A percentile compares a stretch with the other conserved stretches of the same genome.
These are phyloP conservation scores for Citrullus colocynthis DNA, from an alignment of 306 rosid species.

Conservation along the genomic window DNA sequence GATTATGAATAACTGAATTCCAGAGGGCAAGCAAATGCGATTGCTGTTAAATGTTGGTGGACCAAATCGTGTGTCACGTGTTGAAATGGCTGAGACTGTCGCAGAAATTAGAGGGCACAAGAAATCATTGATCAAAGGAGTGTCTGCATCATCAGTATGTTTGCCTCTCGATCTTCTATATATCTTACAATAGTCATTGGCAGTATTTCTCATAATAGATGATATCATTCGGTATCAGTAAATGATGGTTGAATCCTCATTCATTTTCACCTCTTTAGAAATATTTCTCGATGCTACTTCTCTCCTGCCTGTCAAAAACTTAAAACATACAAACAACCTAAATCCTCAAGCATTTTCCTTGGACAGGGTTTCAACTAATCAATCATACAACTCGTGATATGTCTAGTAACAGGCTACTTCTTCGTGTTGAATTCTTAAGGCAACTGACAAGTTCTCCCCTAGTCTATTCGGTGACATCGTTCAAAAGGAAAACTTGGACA, in stretches of 20 bases:
- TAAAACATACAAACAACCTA: no score
- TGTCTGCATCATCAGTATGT: constrained; percentile 63
- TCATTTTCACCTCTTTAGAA: background rate
- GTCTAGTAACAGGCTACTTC: background rate
- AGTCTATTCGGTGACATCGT: no score
- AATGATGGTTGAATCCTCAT: background rate
- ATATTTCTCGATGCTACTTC: background rate
- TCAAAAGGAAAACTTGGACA: no score
- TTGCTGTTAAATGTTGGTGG: constrained; percentile 77
- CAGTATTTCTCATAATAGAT: background rate
- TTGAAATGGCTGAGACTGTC: constrained; percentile 81
- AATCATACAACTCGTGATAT: background rate
- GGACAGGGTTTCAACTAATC: background rate
- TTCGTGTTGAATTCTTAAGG: no score
- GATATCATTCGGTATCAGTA: background rate
- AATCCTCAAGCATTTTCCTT: no score
- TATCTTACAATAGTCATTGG: background rate
- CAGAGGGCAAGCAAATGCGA: constrained; percentile 60
- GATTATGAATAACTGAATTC: background rate
- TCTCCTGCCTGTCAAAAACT: no score
- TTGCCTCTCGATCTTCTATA: background rate
- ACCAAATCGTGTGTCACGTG: constrained; percentile 65
- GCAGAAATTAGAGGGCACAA: constrained; percentile 59
- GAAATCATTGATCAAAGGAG: constrained; percentile 49
- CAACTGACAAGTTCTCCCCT: no score